Percentiles rank a stretch among this genome's conserved stretches.
These are phyloP conservation scores for Penicillium sp. DNA, from an alignment of 2,329 filamentous ascomycete species.

Conservation along the genomic window DNA sequence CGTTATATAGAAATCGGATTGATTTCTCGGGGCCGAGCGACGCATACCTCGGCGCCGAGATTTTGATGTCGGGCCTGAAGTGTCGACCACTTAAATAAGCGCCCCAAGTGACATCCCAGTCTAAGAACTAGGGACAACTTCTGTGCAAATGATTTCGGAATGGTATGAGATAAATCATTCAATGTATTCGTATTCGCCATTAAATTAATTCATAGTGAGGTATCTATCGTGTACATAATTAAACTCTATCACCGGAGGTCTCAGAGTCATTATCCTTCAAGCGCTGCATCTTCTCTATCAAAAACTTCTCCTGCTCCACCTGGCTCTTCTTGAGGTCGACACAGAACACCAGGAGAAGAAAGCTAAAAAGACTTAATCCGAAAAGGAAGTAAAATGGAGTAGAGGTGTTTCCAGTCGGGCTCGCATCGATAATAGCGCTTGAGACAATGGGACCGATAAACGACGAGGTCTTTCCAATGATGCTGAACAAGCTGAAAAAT, in stretches of 20 bases:
- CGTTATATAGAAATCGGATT: neutral
- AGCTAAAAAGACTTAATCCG: constrained; percentile 58
- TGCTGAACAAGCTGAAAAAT: constrained; percentile 69
- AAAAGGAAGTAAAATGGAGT: constrained; percentile 69
- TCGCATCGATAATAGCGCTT: constrained; percentile 67
- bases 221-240: neutral
- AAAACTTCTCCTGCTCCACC: constrained; percentile 58
- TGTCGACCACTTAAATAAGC: neutral
- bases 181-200: neutral
- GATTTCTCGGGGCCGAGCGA: neutral
- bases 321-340: constrained; percentile 63
- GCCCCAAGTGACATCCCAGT: no score
- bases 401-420: constrained; percentile 55
- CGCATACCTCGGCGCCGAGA: neutral
- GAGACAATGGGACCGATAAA: constrained; percentile 71
- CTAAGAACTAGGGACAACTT: no score
- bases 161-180: neutral
- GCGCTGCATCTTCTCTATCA: constrained; percentile 39
- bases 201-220: neutral
- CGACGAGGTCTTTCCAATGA: constrained; percentile 67
- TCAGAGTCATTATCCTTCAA: constrained; percentile 9
- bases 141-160: neutral
- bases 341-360: constrained; percentile 54
- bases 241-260: constrained; percentile 6
- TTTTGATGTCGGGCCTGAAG: neutral